A percentile compares a stretch with the other conserved stretches of the same genome.
Conservation (phyloP, 2,329 filamentous ascomycete species). For the Ramularia collo-cygni region DNA sequence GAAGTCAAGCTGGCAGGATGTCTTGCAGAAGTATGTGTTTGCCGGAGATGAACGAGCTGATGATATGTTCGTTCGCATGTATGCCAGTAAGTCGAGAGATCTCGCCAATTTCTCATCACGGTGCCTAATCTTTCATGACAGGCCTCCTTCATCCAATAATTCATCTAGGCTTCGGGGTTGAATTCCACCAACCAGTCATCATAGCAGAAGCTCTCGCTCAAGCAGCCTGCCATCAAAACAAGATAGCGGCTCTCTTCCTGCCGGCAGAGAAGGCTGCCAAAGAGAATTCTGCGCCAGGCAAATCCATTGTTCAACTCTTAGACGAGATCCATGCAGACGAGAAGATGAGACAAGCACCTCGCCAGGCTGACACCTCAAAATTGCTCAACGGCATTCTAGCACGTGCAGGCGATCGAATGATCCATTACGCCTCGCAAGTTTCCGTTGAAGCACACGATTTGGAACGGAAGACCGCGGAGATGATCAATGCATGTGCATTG, state of each 20-base stretch:
- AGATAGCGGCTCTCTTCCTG: constrained; percentile 50
- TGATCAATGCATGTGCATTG: constrained; percentile 61
- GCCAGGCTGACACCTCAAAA: constrained; percentile 54
- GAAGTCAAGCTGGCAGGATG: constrained; percentile 52
- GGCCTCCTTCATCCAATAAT: constrained; percentile 75
- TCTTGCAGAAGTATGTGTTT: constrained; percentile 64
- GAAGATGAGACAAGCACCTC: constrained; percentile 49
- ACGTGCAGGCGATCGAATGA: constrained; percentile 55
- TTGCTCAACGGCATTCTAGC: constrained; percentile 63
- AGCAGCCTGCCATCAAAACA: constrained; percentile 59
- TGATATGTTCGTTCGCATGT: constrained; percentile 63
- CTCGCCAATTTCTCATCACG: too few species aligned
- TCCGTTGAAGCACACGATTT: constrained; percentile 47
- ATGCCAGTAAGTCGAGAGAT: constrained; percentile 32
- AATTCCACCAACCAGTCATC: constrained; percentile 74
- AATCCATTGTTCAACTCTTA: constrained; percentile 53
- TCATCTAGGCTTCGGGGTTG: constrained; percentile 73
- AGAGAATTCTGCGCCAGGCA: constrained; percentile 17
- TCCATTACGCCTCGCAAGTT: constrained; percentile 53
- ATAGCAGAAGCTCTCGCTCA: constrained; percentile 75
- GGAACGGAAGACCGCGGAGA: constrained; percentile 53
- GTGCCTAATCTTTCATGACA: too few species aligned
- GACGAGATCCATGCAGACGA: constrained; percentile 51
- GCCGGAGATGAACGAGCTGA: constrained; percentile 57
- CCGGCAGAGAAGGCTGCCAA: constrained; percentile 45